Conservation (phyloP, 2,329 filamentous ascomycete species). For the Magnaporthiopsis rhizophila region DNA sequence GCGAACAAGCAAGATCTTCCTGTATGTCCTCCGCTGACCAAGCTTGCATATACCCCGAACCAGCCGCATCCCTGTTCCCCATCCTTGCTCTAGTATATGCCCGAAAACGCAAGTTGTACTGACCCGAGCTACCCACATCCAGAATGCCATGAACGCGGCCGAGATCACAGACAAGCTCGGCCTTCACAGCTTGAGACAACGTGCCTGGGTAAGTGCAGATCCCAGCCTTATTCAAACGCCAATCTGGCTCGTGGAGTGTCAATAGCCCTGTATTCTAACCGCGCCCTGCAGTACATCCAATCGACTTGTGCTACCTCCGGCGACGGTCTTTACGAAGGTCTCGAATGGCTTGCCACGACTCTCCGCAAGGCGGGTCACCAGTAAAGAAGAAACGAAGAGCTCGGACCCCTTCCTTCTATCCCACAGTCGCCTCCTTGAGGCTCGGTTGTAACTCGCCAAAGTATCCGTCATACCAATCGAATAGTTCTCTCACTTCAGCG, state of each 20-base stretch:
- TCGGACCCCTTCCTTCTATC: conserved; percentile 30
- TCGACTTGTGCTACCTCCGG: conserved; percentile 97
- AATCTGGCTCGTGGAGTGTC: no score
- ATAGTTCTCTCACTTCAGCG: conserved; percentile 4
- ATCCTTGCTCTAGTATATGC: no score
- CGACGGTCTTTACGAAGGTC: conserved; percentile 99
- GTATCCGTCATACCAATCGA: conserved; percentile 31
- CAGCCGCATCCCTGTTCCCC: conserved; percentile 13
- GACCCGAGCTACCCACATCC: conserved; percentile 6
- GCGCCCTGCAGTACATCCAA: conserved; percentile 76
- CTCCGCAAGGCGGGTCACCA: conserved; percentile 67
- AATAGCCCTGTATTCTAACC: conserved; percentile 10
- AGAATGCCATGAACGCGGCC: conserved; percentile 99
- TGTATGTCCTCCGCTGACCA: conserved; percentile 49
- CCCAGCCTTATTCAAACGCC: not conserved
- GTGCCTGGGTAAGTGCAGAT: conserved; percentile 81
- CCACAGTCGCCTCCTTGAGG: conserved; percentile 25
- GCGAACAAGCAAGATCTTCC: conserved; percentile 99
- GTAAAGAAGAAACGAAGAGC: conserved; percentile 33
- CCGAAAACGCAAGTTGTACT: no score
- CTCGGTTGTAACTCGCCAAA: conserved; percentile 53
- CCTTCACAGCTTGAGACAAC: conserved; percentile 96
- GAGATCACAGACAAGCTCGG: conserved; percentile 99
- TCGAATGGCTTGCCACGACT: conserved; percentile 83
- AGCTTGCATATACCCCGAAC: conserved; percentile 15